phyloP scores from a whole-genome alignment of 768 basidiomycete species.

The Galerina marginata region DNA sequence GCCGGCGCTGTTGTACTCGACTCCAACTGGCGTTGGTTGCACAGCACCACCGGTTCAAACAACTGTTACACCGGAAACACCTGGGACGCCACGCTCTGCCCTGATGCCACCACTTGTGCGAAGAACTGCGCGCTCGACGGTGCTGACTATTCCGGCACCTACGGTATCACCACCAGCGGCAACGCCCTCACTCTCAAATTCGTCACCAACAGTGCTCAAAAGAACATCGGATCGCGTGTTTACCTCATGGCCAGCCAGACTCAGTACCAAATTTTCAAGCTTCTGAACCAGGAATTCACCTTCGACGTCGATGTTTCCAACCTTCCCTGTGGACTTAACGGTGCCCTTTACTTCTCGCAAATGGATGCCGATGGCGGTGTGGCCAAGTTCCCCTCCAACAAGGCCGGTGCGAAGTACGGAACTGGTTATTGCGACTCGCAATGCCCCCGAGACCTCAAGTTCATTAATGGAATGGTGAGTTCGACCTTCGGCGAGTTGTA shows the following conservation, averaged over 20 bases:
- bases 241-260: conserved; percentile 56
- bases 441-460: conserved; percentile 63
- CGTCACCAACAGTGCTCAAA: conserved; percentile 39
- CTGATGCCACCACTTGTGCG: conserved; percentile 52
- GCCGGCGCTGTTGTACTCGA: conserved; percentile 49
- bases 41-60: conserved; percentile 38
- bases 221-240: conserved; percentile 48
- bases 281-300: conserved; percentile 61
- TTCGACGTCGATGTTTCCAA: conserved; percentile 65
- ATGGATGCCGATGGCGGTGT: conserved; percentile 62
- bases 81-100: conserved; percentile 57
- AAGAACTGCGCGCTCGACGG: conserved; percentile 49
- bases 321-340: conserved; percentile 63
- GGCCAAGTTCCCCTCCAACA: conserved; percentile 50
- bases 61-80: conserved; percentile 63
- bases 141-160: conserved; percentile 53
- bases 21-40: conserved; percentile 60
- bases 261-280: conserved; percentile 48
- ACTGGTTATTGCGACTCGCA: conserved; percentile 48
- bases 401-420: conserved; percentile 54
- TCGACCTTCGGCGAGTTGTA: background rate
- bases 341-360: conserved; percentile 60
- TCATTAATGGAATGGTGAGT: conserved; percentile 28
- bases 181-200: conserved; percentile 54
- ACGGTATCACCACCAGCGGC: conserved; percentile 55